These are phyloP conservation scores for Mortierella claussenii DNA, from an alignment of 192 early-diverging fungal genomes.

Conservation along the genomic window DNA sequence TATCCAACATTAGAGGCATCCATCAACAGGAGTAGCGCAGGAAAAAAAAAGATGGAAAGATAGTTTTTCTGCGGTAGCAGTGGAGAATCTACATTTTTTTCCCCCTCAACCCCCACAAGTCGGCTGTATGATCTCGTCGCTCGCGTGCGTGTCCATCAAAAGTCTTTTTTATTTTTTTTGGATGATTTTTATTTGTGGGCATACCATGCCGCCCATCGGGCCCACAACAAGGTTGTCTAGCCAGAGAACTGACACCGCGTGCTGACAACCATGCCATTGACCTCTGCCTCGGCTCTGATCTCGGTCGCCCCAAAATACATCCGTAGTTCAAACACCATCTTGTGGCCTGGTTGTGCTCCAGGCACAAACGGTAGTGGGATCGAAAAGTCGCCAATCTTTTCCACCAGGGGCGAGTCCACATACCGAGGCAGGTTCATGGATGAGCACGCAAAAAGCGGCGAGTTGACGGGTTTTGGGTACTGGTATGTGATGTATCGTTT, in stretches of 20 bases:
- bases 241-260: slow-evolving; percentile 47
- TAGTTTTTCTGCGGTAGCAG: too few relatives aligned
- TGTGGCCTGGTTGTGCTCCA: slow-evolving; percentile 40
- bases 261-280: slow-evolving; percentile 51
- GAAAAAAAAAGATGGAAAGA: too few relatives aligned
- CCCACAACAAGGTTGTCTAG: too few relatives aligned
- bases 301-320: slow-evolving; percentile 66
- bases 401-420: slow-evolving; percentile 40
- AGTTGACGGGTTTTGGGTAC: slow-evolving; percentile 51
- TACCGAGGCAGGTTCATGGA: slow-evolving; percentile 35
- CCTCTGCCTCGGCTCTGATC: slow-evolving; percentile 61
- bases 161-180: too few relatives aligned
- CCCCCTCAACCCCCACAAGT: too few relatives aligned
- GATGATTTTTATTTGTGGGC: too few relatives aligned
- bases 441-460: slow-evolving; percentile 45
- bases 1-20: too few relatives aligned
- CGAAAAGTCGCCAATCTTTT: slow-evolving; percentile 50
- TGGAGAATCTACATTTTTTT: too few relatives aligned
- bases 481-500: slow-evolving; percentile 50
- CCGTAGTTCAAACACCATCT: slow-evolving; percentile 40
- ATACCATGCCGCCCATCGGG: too few relatives aligned
- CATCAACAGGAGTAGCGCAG: too few relatives aligned
- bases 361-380: slow-evolving; percentile 48
- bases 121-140: too few relatives aligned
- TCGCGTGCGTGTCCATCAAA: too few relatives aligned